phyloP scores from a whole-genome alignment of 2,329 filamentous ascomycete species.

The Aspergillus alliaceus region DNA sequence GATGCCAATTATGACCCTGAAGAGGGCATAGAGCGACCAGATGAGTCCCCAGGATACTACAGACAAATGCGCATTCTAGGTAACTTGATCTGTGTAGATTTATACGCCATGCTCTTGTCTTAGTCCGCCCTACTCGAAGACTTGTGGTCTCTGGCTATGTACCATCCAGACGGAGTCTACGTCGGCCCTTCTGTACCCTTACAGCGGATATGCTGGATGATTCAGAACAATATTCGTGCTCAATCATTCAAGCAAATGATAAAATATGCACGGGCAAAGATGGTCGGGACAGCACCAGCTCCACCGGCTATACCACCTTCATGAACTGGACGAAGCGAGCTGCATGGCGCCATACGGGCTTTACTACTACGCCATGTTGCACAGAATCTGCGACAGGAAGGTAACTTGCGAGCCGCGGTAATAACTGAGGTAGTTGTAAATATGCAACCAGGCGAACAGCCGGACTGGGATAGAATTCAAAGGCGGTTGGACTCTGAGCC shows the following conservation, averaged over 20 bases:
- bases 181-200: constrained; percentile 20
- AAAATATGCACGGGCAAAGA: constrained; percentile 5
- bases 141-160: constrained; percentile 29
- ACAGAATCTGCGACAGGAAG: neutral
- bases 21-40: constrained; percentile 8
- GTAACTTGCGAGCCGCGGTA: neutral
- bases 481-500: neutral
- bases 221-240: constrained; percentile 9
- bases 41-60: constrained; percentile 21
- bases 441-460: neutral
- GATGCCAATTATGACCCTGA: constrained; percentile 22
- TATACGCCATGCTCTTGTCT: constrained; percentile 20
- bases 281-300: neutral
- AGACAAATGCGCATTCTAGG: constrained; percentile 30
- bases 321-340: neutral
- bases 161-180: constrained; percentile 29
- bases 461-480: neutral
- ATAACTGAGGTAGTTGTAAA: neutral
- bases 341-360: neutral
- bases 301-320: neutral
- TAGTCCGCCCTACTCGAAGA: constrained; percentile 18
- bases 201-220: constrained; percentile 11
- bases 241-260: constrained; percentile 5
- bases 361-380: neutral
- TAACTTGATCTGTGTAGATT: constrained; percentile 30